Percentiles rank a stretch among this genome's conserved stretches.
phyloP scores from a whole-genome alignment of 1,139 yeast species.

The Yamadazyma triangularis region DNA sequence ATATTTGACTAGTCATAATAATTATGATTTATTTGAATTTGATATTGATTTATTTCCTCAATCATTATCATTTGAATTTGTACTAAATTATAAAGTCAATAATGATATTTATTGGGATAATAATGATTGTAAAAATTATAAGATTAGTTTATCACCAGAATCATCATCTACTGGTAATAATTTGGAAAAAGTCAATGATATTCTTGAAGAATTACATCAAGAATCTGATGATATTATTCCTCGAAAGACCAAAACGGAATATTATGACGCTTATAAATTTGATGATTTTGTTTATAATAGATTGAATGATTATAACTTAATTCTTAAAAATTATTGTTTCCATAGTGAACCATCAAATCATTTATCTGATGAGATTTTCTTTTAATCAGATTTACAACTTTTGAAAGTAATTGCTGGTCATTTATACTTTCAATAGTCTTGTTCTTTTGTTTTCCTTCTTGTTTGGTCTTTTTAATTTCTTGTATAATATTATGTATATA shows the following conservation, averaged over 20 bases:
- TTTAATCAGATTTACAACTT: slow-evolving; percentile 3
- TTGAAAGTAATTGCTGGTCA: too few species aligned
- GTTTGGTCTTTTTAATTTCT: too few species aligned
- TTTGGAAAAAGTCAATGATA: neutral
- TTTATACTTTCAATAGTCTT: too few species aligned
- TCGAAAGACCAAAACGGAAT: neutral
- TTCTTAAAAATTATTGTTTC: slow-evolving; percentile 11
- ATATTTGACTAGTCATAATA: slow-evolving; percentile 20
- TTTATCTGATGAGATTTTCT: slow-evolving; percentile 10
- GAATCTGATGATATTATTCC: neutral
- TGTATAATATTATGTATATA: too few species aligned
- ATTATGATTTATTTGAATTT: slow-evolving; percentile 36
- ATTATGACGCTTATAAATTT: slow-evolving; percentile 4
- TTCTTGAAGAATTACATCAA: neutral
- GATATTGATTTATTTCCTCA: slow-evolving; percentile 23
- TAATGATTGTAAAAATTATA: slow-evolving; percentile 26
- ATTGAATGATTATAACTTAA: slow-evolving; percentile 8
- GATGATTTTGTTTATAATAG: slow-evolving; percentile 1
- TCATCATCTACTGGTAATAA: neutral
- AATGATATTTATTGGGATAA: slow-evolving; percentile 32
- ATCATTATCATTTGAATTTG: slow-evolving; percentile 23
- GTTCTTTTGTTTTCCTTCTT: too few species aligned
- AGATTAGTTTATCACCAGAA: slow-evolving; percentile 15
- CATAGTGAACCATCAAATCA: slow-evolving; percentile 9
- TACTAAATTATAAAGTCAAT: slow-evolving; percentile 16